Conservation (phyloP, 768 basidiomycete genomes). For the Tricholomella constricta region DNA sequence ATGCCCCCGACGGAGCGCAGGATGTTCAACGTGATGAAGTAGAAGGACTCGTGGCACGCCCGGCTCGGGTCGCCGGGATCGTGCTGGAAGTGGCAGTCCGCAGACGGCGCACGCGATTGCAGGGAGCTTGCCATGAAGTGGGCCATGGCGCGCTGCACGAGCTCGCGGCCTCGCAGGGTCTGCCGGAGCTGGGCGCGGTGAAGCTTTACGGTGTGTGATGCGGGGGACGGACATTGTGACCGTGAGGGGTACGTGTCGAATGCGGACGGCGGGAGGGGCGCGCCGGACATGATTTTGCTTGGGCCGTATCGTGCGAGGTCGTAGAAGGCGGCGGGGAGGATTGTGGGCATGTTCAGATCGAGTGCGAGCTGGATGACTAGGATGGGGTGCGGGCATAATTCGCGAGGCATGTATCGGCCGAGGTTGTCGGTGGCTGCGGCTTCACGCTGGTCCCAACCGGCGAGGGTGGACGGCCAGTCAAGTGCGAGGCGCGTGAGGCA, state of each 20-base stretch:
- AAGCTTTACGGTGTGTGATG: conserved; percentile 27
- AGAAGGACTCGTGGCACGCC: conserved; percentile 67
- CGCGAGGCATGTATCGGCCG: conserved; percentile 62
- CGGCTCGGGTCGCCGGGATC: conserved; percentile 34
- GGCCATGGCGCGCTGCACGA: conserved; percentile 61
- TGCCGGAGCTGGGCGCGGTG: conserved; percentile 27
- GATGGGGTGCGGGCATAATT: conserved; percentile 64
- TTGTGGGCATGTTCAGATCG: conserved; percentile 55
- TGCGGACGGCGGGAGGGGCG: conserved; percentile 34
- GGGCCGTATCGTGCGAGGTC: conserved; percentile 75
- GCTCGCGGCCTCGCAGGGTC: conserved; percentile 66
- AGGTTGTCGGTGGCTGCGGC: conserved; percentile 47
- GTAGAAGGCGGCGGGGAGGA: conserved; percentile 75
- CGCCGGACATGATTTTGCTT: conserved; percentile 63
- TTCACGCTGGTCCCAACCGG: conserved; percentile 72
- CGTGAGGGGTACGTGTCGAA: conserved; percentile 26
- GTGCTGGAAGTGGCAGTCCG: conserved; percentile 46
- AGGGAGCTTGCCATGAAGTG: conserved; percentile 61
- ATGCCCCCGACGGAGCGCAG: conserved; percentile 72
- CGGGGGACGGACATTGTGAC: conserved; percentile 30
- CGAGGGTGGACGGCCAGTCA: conserved; percentile 71
- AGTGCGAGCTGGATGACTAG: conserved; percentile 70
- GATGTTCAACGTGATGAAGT: conserved; percentile 74
- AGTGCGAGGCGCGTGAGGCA: conserved; percentile 59
- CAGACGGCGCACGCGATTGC: conserved; percentile 46